Percentiles rank a stretch among this genome's conserved stretches.
Conservation (phyloP, 2,329 filamentous ascomycete genomes). For the Pseudohalonectria lignicola region DNA sequence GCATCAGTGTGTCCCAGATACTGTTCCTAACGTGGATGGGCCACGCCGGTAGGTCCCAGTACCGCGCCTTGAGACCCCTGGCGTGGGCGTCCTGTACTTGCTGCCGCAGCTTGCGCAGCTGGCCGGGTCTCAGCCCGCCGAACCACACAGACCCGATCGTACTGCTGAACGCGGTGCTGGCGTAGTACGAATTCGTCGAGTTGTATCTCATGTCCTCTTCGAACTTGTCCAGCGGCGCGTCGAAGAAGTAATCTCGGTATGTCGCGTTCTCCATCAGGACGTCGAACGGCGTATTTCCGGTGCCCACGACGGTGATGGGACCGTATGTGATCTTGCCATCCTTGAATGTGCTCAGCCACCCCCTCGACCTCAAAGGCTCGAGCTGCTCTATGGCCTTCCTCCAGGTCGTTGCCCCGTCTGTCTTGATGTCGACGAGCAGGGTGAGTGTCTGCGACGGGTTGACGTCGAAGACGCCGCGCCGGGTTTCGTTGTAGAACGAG, state of each 20-base stretch:
- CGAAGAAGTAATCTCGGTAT: constrained; percentile 53
- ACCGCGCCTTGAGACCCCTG: constrained; percentile 45
- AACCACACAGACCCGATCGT: constrained; percentile 40
- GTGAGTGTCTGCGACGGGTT: constrained; percentile 42
- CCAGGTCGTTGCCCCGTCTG: constrained; percentile 37
- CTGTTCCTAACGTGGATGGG: constrained; percentile 46
- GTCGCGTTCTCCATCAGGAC: constrained; percentile 38
- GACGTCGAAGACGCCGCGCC: constrained; percentile 44
- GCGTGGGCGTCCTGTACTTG: constrained; percentile 39
- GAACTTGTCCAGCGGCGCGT: constrained; percentile 45
- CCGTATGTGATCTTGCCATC: constrained; percentile 37
- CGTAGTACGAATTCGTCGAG: constrained; percentile 53
- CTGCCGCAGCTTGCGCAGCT: constrained; percentile 28
- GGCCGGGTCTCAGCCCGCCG: constrained; percentile 27
- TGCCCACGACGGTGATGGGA: constrained; percentile 58
- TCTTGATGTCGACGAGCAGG: constrained; percentile 63
- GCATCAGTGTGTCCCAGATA: constrained; percentile 44
- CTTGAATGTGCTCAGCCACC: constrained; percentile 45
- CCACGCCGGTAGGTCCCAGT: constrained; percentile 52
- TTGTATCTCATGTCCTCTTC: constrained; percentile 25
- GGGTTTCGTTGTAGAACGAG: constrained; percentile 30
- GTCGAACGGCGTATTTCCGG: constrained; percentile 52
- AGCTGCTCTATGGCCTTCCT: constrained; percentile 42
- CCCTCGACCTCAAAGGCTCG: constrained; percentile 42
- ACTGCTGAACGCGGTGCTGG: constrained; percentile 44